Base-by-base conservation (phyloP, 2,329 filamentous ascomycete genomes). In the Ophiostoma himal-ulmi region DNA sequence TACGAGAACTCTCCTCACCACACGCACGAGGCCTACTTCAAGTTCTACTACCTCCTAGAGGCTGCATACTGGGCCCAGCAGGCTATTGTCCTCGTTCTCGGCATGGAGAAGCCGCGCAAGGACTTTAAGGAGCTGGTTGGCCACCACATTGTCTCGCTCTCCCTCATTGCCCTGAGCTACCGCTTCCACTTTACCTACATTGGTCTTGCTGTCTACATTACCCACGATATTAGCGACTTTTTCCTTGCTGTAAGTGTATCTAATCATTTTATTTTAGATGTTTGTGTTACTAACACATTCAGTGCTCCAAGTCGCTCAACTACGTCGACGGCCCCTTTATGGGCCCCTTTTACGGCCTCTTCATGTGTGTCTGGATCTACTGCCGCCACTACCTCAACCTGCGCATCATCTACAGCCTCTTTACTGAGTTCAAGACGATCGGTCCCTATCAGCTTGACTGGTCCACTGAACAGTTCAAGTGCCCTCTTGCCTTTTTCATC, bases 181-280 rank as follows among this genome's bases (percentile, higher is more conserved):
- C 89, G 93, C 72, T 98, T 97, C 83, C 94, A 98, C 81, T 98
- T 97, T 80, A 96, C 93, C 26, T 94, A 97, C 81, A 96, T 98
- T 78, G 94, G 94, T 36, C 82, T 97, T 70, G 92, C 93, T 26
- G 93, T 98, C 44, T 98, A 97, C 80, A 93, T 95, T 73, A 97
- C 94, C 11, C 93, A 96, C 80, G 94, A 98, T 78, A 91, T 97
- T 73, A 93, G 90, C 72, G 94, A 97, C 79, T 97, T 97, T 82
- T 97, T 97, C 86, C 86, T 97, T 64, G 94, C 94, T 52, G 91
- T 94, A 86, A 81, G 89, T 81, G 67, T 60, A 13, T 26, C 11
- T 34, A 17, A 64, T 37, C 36, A n/a, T 54, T 4, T 57, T 13
- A 5, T 14, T 57, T 22, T 26, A 3, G 6, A 34, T 65, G n/a